phyloP scores from a whole-genome alignment of 108 stramenopile species.

The Nitzschia inconspicua region DNA sequence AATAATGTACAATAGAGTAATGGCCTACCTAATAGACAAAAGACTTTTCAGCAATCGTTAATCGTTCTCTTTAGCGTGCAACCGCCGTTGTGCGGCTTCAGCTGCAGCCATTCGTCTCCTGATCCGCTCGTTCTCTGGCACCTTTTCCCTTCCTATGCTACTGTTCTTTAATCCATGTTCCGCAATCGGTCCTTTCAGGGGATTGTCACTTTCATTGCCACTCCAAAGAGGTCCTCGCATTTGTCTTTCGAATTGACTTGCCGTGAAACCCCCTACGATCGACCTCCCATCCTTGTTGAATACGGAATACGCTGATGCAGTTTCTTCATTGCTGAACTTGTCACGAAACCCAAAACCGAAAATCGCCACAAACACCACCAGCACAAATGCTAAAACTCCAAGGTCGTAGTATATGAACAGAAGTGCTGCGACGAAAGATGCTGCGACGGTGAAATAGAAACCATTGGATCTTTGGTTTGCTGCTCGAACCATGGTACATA shows the following conservation, averaged over 20 bases:
- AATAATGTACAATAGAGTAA: too few relatives aligned
- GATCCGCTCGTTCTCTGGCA: conserved; percentile 15
- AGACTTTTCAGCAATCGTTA: too few relatives aligned
- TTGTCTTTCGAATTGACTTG: conserved; percentile 28
- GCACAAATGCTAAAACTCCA: conserved; percentile 29
- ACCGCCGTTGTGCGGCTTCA: conserved; percentile 28
- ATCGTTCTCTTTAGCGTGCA: background rate
- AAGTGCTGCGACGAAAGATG: background rate
- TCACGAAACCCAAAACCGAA: conserved; percentile 30
- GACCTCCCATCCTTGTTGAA: conserved; percentile 27
- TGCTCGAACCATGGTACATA: conserved; percentile 26
- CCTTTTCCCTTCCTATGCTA: background rate
- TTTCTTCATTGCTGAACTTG: conserved; percentile 28
- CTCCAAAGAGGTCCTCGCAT: conserved; percentile 11
- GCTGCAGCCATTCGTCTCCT: conserved; percentile 26
- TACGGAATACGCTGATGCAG: conserved; percentile 35
- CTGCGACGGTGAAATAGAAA: conserved; percentile 4
- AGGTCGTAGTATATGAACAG: conserved; percentile 9
- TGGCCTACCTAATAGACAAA: too few relatives aligned
- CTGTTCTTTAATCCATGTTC: background rate
- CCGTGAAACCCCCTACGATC: conserved; percentile 29
- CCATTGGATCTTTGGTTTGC: conserved; percentile 18
- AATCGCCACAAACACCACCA: conserved; percentile 17
- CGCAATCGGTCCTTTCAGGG: background rate
- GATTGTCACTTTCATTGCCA: background rate